Evolutionary conservation across 176 grass and related monocot genomes (phyloP).

Genomic region (Paspalum vaginatum): DNA sequence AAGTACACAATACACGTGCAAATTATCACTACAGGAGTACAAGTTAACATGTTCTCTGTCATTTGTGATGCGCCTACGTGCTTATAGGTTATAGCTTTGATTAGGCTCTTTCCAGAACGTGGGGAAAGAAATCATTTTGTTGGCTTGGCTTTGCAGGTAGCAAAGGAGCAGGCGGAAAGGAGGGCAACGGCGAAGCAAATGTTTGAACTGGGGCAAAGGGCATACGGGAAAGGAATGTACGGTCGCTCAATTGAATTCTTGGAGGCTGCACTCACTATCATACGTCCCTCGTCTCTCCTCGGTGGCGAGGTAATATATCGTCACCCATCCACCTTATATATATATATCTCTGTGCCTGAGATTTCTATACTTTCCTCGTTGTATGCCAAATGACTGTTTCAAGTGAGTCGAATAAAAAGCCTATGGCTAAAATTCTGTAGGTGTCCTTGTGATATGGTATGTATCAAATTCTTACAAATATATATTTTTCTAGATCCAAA

Average conservation of each 20-base stretch:
- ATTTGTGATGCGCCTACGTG: neutral
- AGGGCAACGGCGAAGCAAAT: conserved; percentile 83
- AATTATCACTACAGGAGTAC: neutral
- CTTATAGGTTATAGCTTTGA: no score
- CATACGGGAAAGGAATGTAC: conserved; percentile 94
- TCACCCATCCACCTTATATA: neutral
- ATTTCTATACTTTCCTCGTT: neutral
- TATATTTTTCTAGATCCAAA: conserved; percentile 75
- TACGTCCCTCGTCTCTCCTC: conserved; percentile 73
- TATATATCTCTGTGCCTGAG: neutral
- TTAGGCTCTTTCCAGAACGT: neutral
- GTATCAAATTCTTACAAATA: neutral
- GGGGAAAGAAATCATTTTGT: neutral
- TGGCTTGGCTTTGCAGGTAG: conserved; percentile 57
- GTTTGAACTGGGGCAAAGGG: conserved; percentile 92
- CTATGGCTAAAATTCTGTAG: neutral
- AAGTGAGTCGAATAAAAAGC: neutral
- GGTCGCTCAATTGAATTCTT: conserved; percentile 87
- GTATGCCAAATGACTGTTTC: neutral
- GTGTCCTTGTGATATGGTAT: neutral
- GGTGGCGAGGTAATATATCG: conserved; percentile 78
- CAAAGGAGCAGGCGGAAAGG: conserved; percentile 81
- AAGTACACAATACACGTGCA: neutral
- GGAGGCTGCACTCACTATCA: conserved; percentile 81
- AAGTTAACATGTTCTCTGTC: neutral